A percentile compares a stretch with the other conserved stretches of the same genome.
Evolutionary conservation across 176 grass and related monocot genomes (phyloP).

Genomic region (Canna indica): DNA sequence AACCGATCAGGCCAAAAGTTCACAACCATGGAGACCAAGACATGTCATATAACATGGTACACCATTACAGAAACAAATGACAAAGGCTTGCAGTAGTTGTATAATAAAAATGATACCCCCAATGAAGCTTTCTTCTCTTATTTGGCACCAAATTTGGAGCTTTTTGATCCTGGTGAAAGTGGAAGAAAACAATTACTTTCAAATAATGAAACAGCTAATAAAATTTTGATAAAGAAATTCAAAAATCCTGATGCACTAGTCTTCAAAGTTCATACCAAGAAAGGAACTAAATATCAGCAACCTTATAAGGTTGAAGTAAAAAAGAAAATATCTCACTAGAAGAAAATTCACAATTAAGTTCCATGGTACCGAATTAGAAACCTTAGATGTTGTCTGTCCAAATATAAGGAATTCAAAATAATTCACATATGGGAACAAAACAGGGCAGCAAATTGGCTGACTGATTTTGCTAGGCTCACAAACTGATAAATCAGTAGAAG

Average conservation of each 20-base stretch:
- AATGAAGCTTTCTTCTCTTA: constrained; percentile 10
- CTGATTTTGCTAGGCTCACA: background rate
- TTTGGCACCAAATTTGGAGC: background rate
- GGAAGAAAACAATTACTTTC: background rate
- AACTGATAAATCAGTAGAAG: background rate
- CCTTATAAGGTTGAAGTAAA: background rate
- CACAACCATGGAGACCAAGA: too few species aligned
- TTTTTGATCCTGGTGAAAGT: constrained; percentile 1
- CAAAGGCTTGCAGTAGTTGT: background rate
- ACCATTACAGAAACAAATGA: background rate
- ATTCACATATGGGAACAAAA: background rate
- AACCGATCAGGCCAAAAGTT: too few species aligned
- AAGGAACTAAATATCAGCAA: background rate
- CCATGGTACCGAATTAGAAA: background rate
- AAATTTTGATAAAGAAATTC: background rate
- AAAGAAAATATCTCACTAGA: background rate
- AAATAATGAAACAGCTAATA: background rate
- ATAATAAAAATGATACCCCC: constrained; percentile 11
- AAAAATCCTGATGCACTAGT: background rate
- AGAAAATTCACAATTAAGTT: background rate
- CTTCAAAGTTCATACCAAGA: background rate
- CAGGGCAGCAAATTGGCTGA: background rate
- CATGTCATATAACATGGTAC: too few species aligned
- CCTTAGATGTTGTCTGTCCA: background rate
- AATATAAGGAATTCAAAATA: background rate